A percentile compares a stretch with the other conserved stretches of the same genome.
phyloP scores from a whole-genome alignment of 441 rosid species.

The Dalechampia spathulata region DNA sequence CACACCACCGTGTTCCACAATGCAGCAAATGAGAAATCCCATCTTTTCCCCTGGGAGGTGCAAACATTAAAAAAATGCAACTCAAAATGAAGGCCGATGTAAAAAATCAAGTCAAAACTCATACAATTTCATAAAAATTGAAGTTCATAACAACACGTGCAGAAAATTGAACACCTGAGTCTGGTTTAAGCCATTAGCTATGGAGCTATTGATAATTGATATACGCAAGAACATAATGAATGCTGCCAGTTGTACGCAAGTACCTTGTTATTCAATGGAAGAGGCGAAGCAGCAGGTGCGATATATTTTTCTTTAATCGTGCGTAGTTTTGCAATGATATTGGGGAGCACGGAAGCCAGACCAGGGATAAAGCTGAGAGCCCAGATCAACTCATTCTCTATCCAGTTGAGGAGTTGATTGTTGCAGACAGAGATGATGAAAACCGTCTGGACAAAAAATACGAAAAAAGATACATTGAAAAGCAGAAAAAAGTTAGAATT shows the following conservation, averaged over 20 bases:
- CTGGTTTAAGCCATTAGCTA: too few species aligned
- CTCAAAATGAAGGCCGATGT: too few species aligned
- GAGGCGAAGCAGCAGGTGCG: constrained; percentile 39
- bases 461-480: not conserved
- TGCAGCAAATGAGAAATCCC: constrained; percentile 81
- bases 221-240: not conserved
- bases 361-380: constrained; percentile 70
- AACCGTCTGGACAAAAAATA: constrained; percentile 54
- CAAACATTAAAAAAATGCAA: too few species aligned
- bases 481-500: not conserved
- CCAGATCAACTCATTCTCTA: constrained; percentile 85
- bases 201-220: too few species aligned
- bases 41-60: constrained; percentile 74
- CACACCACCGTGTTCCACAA: constrained; percentile 87
- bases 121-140: too few species aligned
- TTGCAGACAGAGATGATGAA: constrained; percentile 85
- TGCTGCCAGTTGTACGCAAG: not conserved
- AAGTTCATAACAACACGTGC: too few species aligned
- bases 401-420: constrained; percentile 90
- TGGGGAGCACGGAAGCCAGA: constrained; percentile 52
- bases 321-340: constrained; percentile 49
- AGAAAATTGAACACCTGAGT: too few species aligned
- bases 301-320: constrained; percentile 56
- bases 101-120: too few species aligned
- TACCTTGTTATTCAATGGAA: constrained; percentile 53